phyloP scores from a whole-genome alignment of 164 flowering plant species.

The Platanus orientalis region DNA sequence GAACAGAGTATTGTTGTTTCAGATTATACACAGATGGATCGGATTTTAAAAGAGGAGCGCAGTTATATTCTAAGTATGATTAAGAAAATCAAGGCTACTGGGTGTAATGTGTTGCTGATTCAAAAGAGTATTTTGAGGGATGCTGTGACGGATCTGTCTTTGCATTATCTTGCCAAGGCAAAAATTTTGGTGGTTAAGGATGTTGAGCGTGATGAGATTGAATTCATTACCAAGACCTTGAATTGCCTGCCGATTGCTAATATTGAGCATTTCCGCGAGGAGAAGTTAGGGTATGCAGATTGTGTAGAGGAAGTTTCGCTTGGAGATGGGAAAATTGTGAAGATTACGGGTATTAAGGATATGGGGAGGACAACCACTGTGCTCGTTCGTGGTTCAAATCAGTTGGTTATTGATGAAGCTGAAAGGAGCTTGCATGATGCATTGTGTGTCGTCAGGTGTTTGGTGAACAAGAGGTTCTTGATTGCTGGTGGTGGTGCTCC shows the following conservation, averaged over 20 bases:
- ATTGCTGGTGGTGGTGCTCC: too few species aligned
- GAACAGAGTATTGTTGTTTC: too few species aligned
- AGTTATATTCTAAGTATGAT: constrained; percentile 84
- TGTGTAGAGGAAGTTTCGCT: too few species aligned
- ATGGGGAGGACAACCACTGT: too few species aligned
- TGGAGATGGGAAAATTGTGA: too few species aligned
- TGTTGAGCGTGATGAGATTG: constrained; percentile 92
- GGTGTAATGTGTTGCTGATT: constrained; percentile 78
- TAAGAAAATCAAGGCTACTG: constrained; percentile 83
- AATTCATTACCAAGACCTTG: constrained; percentile 89
- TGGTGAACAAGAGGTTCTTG: too few species aligned
- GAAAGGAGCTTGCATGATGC: too few species aligned
- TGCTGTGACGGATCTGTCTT: constrained; percentile 82
- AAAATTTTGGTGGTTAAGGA: constrained; percentile 91
- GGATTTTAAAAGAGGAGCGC: constrained; percentile 91
- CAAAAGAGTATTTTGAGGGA: constrained; percentile 91
- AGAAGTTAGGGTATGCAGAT: constrained; percentile 84
- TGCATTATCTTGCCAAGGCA: constrained; percentile 88
- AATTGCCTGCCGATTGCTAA: constrained; percentile 92
- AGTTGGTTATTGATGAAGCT: too few species aligned
- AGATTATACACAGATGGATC: constrained; percentile 59
- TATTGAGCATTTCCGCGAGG: constrained; percentile 88
- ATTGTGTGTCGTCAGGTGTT: too few species aligned
- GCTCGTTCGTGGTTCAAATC: too few species aligned
- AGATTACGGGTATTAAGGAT: too few species aligned